phyloP scores from a whole-genome alignment of 176 grass and related monocot genomes.

The Alopecurus myosuroides region DNA sequence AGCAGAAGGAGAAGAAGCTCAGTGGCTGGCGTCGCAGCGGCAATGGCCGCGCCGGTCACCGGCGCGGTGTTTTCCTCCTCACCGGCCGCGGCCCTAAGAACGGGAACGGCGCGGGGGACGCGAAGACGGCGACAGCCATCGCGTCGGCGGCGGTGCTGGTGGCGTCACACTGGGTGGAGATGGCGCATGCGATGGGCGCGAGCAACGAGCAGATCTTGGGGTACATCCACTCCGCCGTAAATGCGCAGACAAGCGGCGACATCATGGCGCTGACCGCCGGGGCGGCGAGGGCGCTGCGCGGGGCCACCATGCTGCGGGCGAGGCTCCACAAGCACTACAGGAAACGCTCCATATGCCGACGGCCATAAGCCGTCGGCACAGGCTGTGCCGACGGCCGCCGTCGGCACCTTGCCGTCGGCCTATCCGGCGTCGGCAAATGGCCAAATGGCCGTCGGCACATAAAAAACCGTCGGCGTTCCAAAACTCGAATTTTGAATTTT shows the following conservation, averaged over 20 bases:
- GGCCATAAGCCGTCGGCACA: too few species aligned
- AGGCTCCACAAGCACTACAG: slow-evolving; percentile 83
- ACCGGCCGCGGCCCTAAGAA: slow-evolving; percentile 1
- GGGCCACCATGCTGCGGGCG: slow-evolving; percentile 65
- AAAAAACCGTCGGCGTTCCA: too few species aligned
- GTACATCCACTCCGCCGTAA: slow-evolving; percentile 76
- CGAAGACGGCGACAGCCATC: slow-evolving; percentile 57
- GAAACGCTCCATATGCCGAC: too few species aligned
- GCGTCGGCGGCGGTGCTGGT: slow-evolving; percentile 75
- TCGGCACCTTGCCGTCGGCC: too few species aligned
- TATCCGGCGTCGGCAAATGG: too few species aligned
- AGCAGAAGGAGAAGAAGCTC: slow-evolving; percentile 93
- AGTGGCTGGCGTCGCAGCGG: slow-evolving; percentile 80
- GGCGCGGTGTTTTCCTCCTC: slow-evolving; percentile 57
- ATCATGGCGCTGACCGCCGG: slow-evolving; percentile 86
- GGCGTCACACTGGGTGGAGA: slow-evolving; percentile 93
- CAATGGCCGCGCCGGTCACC: slow-evolving; percentile 67
- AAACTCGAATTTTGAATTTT: too few species aligned
- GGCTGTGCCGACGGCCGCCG: too few species aligned
- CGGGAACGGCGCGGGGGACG: not conserved
- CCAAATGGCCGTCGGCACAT: too few species aligned
- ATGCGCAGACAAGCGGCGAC: slow-evolving; percentile 78
- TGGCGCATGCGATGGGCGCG: slow-evolving; percentile 78
- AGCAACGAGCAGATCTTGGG: slow-evolving; percentile 72
- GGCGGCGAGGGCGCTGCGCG: slow-evolving; percentile 81